phyloP scores from a whole-genome alignment of 495 filamentous ascomycete species.

The Chaetomium fimeti region DNA sequence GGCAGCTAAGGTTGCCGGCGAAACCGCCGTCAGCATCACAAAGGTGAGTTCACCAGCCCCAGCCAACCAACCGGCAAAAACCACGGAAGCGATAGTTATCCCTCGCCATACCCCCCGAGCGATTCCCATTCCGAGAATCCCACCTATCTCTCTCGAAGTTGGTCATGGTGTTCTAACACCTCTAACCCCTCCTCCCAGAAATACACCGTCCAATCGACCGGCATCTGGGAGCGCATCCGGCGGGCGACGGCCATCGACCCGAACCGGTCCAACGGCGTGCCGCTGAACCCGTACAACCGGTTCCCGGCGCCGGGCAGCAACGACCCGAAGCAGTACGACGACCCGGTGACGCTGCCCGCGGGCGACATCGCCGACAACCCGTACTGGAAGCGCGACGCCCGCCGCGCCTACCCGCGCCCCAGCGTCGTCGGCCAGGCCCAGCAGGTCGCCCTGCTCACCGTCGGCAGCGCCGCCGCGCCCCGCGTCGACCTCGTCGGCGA shows the following conservation, averaged over 20 bases:
- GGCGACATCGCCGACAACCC: slow-evolving; percentile 95
- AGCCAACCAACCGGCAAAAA: slow-evolving; percentile 3
- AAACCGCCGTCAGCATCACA: slow-evolving; percentile 47
- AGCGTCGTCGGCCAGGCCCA: slow-evolving; percentile 81
- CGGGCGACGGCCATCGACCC: slow-evolving; percentile 77
- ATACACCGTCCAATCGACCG: slow-evolving; percentile 92
- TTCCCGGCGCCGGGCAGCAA: slow-evolving; percentile 79
- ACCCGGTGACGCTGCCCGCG: slow-evolving; percentile 87
- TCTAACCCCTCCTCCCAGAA: slow-evolving; percentile 58
- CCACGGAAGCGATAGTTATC: slow-evolving; percentile 2
- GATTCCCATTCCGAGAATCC: neutral
- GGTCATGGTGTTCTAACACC: too few relatives aligned
- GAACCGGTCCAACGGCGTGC: slow-evolving; percentile 84
- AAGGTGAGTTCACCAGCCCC: slow-evolving; percentile 39
- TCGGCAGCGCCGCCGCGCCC: slow-evolving; percentile 78
- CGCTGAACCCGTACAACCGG: slow-evolving; percentile 89
- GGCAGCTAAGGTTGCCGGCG: slow-evolving; percentile 50
- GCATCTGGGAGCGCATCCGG: slow-evolving; percentile 85
- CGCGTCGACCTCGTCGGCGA: slow-evolving; percentile 84
- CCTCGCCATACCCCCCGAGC: neutral
- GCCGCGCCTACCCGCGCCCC: slow-evolving; percentile 79
- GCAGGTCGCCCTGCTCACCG: slow-evolving; percentile 77
- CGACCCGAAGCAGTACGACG: slow-evolving; percentile 76
- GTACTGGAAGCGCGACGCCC: slow-evolving; percentile 93
- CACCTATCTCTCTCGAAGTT: slow-evolving; percentile 1